Base-by-base conservation (phyloP, 139 green algal species). In the Diplosphaera chodatii region DNA sequence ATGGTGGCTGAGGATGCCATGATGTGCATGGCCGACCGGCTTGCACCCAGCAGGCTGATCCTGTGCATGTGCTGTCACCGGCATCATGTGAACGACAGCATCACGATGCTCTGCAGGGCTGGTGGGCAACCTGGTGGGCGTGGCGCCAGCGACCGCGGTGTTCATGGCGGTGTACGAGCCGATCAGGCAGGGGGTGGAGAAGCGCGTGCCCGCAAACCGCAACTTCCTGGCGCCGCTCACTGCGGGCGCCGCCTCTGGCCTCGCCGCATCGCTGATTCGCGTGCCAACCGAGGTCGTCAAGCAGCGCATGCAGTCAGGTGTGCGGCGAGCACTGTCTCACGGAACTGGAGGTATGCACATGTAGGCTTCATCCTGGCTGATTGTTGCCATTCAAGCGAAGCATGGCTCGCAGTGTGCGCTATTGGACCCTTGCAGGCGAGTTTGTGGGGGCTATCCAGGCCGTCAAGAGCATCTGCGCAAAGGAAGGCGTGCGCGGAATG, bases 201-300 rank as follows among this genome's bases (percentile, higher is more conserved):
- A 68, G 23, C 34, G 67, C 29, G 85, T 86, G 30, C 29, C 55
- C 20, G 72, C 76, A 10, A 79, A 92, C 18, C 67, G 83, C 32
- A 63, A 40, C 20, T 91, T 84, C 62, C 71, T 84, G 40, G 85
- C 40, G 1, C 80, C 87, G 32, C 67, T 94, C 33, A 32, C 74
- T 1, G 88, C 82, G 13, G 91, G 90, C 25, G 77, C 80, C 32
- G 82, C 81, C 23, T 93, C 91, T 25, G 95, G 91, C 31, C 74
- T 91, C 21, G 92, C 82, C 40, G 91, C 94, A 4, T 97, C 89
- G 28, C 63, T 97, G 23, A 83, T 94, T 32, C 86, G 95, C 4
- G 95, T 99, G 56, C 95, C 95, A 15, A 99, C 95, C 8, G 95
- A 99, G 84, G 95, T 98, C 23, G 74, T 98, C 33, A 98, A 98